Evolutionary conservation across 2,329 filamentous ascomycete species (phyloP), one percentile per base, ranked within the genome.

Genomic region (Fusarium temperatum): DNA sequence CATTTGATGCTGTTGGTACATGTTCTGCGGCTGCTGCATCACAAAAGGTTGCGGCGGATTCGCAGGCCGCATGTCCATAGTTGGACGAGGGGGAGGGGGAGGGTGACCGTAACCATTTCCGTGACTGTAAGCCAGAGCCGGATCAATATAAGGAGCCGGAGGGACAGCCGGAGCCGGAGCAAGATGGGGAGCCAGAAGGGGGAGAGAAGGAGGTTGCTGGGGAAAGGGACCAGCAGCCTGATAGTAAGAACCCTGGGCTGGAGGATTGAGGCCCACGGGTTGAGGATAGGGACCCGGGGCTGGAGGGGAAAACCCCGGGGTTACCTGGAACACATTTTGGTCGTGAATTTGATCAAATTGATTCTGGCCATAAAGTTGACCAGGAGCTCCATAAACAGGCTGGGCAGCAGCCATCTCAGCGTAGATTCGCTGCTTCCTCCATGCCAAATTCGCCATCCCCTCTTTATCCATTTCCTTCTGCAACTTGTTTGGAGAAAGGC

Each of bases 41-140:
- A 7, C 10, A n/a, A 11, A 14, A 24, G 30, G 12, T 20, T 35
- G 26, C 35, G 35, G 17, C 17, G 4, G 35, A 18, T 36, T 36
- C 35, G 15, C 9, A 18, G 5, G 15, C 35, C 35, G 0, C 35
- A 18, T 1, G 9, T 18, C 35, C 35, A 36, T 36, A 36, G 0
- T 9, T 10, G 2, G 35, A 36, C 17, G 17, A 18, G 24, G 17
- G 5, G 42, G 9, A n/a, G 13, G 18, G 6, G 42, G 9, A n/a
- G 22, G 35, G 17, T 18, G 35, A 36, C 35, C 35, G 17, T 17
- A 17, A 36, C 35, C 35, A 2, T 17, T 0, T 0, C 35, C 35
- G 35, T 35, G 32, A 35, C 32, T 17, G 15, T 35, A 35, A 35
- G 14, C 14, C 32, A 8, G 32, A 35, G 32, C 32, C 17, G 36